Base-by-base conservation (phyloP, 345 rosid genomes). In the Eutrema heterophyllum region DNA sequence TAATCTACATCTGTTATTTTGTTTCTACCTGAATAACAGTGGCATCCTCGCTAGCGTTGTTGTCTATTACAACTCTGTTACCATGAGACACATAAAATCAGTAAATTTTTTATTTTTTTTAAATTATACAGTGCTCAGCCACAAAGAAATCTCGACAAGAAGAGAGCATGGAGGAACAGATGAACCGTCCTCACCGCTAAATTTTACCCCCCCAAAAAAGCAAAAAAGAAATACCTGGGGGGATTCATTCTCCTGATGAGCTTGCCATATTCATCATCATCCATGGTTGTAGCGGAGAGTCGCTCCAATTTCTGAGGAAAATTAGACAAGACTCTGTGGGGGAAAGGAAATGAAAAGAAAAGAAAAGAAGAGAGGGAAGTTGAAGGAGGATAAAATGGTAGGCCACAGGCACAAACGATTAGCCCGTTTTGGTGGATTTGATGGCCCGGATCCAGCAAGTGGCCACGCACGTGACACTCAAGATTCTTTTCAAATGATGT, bases 231-330 rank as follows among this genome's bases (percentile, higher is more conserved):
- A 48, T 7, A 10, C 94, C 97, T 85, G 50, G 97, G 97, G 9
- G 89, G 94, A 79, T 92, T 89, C 91, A 92, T 88, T 76, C 97
- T 88, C 77, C 96, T 79, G 79, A 92, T 75, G 70, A 92, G 87
- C 88, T 92, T 92, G 33, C 94, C 91, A 64, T 78, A 92, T 79
- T 89, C 94, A 68, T 89, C 97, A 70, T 89, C 96, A 89, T 76
- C 79, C 79, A 74, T 67, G 53, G 26, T 33, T 61, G 2, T 13
- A 16, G 8, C 4, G 1, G 5, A 32, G 59, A 51, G 59, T 38
- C 11, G 15, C 40, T 51, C 67, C 66, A 41, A 33, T 30, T 68
- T 43, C 5, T 68, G 16, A 2, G 66, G 78, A 38, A 14, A 58
- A 8, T 3, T 8, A 38, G 11, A 38, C 5, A 30, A 30, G 33